A percentile compares a stretch with the other conserved stretches of the same genome.
Conservation (phyloP, 768 basidiomycete species). For the Tricholoma matsutake region DNA sequence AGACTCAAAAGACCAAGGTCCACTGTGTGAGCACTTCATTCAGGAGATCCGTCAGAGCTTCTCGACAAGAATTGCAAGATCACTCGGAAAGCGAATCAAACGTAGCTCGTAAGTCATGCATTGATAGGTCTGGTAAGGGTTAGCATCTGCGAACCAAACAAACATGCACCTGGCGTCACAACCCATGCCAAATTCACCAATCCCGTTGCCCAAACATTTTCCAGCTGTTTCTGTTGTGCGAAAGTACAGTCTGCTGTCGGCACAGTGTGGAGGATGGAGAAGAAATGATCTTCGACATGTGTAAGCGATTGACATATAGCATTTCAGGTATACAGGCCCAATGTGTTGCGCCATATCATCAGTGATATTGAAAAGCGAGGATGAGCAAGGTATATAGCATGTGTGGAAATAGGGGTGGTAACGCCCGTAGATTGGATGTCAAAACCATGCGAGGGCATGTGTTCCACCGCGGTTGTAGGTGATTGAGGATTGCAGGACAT, state of each 20-base stretch:
- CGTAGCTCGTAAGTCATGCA: neutral
- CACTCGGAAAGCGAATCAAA: neutral
- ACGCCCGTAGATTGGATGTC: conserved; percentile 26
- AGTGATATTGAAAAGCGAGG: neutral
- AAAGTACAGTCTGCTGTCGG: no score
- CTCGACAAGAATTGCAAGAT: neutral
- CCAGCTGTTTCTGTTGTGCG: neutral
- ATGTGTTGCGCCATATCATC: neutral
- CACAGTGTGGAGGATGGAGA: neutral
- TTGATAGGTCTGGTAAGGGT: neutral
- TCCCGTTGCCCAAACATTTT: neutral
- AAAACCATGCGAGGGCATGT: no score
- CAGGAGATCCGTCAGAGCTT: neutral
- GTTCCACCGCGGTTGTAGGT: conserved; percentile 42
- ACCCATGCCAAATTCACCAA: neutral
- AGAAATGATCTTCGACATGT: neutral
- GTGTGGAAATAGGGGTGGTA: conserved; percentile 30
- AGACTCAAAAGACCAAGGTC: no score
- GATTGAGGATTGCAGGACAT: conserved; percentile 47
- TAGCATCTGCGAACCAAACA: neutral
- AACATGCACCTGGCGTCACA: neutral
- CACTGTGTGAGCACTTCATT: neutral
- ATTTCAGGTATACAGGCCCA: neutral
- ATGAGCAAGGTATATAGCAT: conserved; percentile 37
- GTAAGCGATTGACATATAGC: neutral